phyloP scores from a whole-genome alignment of 2,329 filamentous ascomycete genomes.

The Coniochaeta sp. region DNA sequence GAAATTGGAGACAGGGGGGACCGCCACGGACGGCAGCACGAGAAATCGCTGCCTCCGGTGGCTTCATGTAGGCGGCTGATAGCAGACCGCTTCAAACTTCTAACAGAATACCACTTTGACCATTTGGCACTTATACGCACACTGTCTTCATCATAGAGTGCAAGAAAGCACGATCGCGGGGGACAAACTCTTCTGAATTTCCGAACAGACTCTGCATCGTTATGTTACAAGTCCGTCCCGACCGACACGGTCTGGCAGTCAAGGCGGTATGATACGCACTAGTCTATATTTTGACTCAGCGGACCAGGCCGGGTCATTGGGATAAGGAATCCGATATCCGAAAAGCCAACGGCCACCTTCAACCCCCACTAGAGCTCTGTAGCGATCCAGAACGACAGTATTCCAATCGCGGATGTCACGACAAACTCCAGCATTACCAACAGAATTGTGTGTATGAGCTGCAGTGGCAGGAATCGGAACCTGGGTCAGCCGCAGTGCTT shows the following conservation, averaged over 20 bases:
- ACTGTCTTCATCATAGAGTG: neutral
- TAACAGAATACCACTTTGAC: conserved; percentile 10
- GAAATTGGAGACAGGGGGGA: neutral
- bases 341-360: neutral
- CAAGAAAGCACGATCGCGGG: neutral
- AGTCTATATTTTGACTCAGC: neutral
- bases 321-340: neutral
- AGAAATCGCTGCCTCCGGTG: neutral
- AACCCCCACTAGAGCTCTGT: neutral
- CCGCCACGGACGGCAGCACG: neutral
- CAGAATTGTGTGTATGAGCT: neutral
- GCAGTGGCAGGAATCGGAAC: neutral
- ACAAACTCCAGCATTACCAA: neutral
- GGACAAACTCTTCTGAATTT: neutral
- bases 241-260: too few species aligned
- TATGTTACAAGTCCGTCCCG: too few species aligned
- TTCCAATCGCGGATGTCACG: neutral
- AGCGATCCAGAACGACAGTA: neutral
- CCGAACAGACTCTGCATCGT: too few species aligned
- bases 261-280: too few species aligned
- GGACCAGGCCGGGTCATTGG: neutral
- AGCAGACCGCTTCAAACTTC: conserved; percentile 14
- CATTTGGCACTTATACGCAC: neutral
- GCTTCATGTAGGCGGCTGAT: conserved; percentile 11
- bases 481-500: neutral